Percentiles rank a stretch among this genome's conserved stretches.
These are phyloP conservation scores for Arachnopeziza araneosa DNA, from an alignment of 2,329 filamentous ascomycete species.

Conservation along the genomic window DNA sequence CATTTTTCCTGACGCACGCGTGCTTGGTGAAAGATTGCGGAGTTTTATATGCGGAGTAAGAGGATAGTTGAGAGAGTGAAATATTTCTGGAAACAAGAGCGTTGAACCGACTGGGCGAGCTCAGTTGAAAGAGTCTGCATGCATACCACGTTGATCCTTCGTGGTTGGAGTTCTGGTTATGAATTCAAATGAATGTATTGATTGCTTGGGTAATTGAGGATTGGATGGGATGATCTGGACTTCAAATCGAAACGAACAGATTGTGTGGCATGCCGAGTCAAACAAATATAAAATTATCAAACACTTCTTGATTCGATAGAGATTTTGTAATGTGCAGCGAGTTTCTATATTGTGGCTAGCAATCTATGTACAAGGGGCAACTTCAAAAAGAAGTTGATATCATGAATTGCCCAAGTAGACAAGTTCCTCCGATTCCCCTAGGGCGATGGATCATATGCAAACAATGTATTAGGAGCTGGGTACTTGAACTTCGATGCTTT, in stretches of 20 bases:
- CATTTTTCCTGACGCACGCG: neutral
- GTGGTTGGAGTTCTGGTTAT: neutral
- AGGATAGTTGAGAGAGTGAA: neutral
- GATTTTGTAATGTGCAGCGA: neutral
- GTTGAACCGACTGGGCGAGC: neutral
- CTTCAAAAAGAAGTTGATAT: neutral
- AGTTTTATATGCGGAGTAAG: neutral
- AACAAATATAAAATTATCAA: neutral
- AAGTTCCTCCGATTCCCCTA: neutral
- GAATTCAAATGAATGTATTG: neutral
- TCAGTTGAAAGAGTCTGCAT: neutral
- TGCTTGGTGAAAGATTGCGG: neutral
- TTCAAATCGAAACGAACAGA: neutral
- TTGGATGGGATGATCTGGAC: neutral
- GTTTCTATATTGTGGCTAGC: neutral
- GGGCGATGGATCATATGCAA: neutral
- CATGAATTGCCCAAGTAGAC: neutral
- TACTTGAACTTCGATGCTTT: neutral
- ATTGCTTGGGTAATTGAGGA: neutral
- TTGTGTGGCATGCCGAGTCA: neutral
- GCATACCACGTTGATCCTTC: neutral
- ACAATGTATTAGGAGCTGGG: neutral
- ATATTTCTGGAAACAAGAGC: neutral
- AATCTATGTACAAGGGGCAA: neutral
- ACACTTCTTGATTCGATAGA: neutral